A percentile compares a stretch with the other conserved stretches of the same genome.
phyloP scores from a whole-genome alignment of 2,329 filamentous ascomycete species.

The Xylariaceae sp. region DNA sequence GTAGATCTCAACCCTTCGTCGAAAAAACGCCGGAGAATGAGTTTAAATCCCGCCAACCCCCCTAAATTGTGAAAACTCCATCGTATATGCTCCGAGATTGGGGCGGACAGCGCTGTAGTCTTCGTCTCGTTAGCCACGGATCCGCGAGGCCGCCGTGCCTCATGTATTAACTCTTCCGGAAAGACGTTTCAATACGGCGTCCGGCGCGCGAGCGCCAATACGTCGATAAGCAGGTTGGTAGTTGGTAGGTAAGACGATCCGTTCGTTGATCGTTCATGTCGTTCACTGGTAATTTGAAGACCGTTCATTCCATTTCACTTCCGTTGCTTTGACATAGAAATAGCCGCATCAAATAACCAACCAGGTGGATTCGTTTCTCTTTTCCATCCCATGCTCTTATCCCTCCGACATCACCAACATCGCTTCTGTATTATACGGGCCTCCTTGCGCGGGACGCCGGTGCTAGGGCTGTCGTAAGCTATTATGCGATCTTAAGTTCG shows the following conservation, averaged over 20 bases:
- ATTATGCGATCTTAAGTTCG: constrained; percentile 16
- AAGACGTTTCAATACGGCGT: not conserved
- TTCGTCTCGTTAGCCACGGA: too few relatives aligned
- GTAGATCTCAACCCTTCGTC: too few relatives aligned
- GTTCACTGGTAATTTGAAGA: not conserved
- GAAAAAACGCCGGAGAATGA: too few relatives aligned
- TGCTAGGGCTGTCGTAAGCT: constrained; percentile 1
- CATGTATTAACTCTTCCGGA: not conserved
- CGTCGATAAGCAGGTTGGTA: not conserved
- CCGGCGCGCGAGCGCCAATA: constrained; percentile 1
- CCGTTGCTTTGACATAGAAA: not conserved
- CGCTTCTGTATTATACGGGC: constrained; percentile 1
- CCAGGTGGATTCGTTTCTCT: constrained; percentile 1
- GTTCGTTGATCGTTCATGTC: constrained; percentile 16
- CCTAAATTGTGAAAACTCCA: too few relatives aligned
- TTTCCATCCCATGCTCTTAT: constrained; percentile 7
- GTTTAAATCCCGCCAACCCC: too few relatives aligned
- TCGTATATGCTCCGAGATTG: too few relatives aligned
- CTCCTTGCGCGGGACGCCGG: constrained; percentile 4
- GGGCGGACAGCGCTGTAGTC: too few relatives aligned
- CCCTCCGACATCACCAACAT: constrained; percentile 12
- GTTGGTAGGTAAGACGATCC: constrained; percentile 2
- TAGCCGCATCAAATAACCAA: not conserved
- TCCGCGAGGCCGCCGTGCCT: too few relatives aligned
- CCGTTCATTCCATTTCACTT: not conserved